These are phyloP conservation scores for Acacia crassicarpa DNA, from an alignment of 306 rosid genomes.

Conservation along the genomic window DNA sequence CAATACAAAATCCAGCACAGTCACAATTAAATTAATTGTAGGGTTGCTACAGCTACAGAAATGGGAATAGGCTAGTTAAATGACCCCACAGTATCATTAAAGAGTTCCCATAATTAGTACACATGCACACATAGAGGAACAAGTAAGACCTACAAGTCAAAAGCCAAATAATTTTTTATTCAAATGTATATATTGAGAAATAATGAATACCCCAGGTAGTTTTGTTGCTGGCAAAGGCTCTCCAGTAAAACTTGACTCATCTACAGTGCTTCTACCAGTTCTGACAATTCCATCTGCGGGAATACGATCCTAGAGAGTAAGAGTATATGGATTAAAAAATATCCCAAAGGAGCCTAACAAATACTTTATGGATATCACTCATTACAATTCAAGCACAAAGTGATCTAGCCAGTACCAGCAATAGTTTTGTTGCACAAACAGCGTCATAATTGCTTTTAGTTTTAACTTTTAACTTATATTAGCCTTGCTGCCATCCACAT, in stretches of 20 bases:
- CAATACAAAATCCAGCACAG: slow-evolving; percentile 33
- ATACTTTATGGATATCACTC: slow-evolving; percentile 4
- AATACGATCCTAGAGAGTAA: slow-evolving; percentile 68
- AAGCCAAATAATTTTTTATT: slow-evolving; percentile 21
- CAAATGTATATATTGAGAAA: slow-evolving; percentile 25
- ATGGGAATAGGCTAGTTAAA: slow-evolving; percentile 8
- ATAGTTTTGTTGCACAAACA: slow-evolving; percentile 33
- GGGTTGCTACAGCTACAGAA: slow-evolving; percentile 21
- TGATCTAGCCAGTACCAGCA: slow-evolving; percentile 28
- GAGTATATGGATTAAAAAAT: slow-evolving; percentile 25
- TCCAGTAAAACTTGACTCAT: slow-evolving; percentile 95
- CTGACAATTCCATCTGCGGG: slow-evolving; percentile 96
- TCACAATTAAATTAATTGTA: slow-evolving; percentile 24
- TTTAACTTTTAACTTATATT: not conserved
- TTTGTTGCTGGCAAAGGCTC: slow-evolving; percentile 95
- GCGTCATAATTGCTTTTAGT: not conserved
- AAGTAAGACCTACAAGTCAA: slow-evolving; percentile 4
- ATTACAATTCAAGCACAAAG: slow-evolving; percentile 14
- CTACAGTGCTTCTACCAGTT: slow-evolving; percentile 93
- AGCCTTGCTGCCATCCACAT: not conserved
- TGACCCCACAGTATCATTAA: slow-evolving; percentile 24
- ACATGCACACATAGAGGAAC: slow-evolving; percentile 23
- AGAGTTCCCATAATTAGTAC: slow-evolving; percentile 13
- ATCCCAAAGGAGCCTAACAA: slow-evolving; percentile 16
- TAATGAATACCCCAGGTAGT: slow-evolving; percentile 80